Conservation (phyloP, 805 yeast genomes). For the Maudiozyma bulderi region DNA sequence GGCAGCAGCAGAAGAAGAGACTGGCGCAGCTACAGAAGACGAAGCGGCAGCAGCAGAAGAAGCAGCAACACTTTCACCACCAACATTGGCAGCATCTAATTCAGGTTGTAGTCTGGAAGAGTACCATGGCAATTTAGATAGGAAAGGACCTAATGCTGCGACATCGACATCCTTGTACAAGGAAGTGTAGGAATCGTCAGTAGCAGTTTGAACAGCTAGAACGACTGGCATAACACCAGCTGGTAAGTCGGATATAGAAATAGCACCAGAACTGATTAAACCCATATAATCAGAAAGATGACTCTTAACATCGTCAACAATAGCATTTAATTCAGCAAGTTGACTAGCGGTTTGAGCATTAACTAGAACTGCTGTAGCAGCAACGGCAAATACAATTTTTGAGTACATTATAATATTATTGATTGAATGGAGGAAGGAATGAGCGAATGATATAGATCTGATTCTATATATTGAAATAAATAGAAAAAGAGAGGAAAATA, state of each 20-base stretch:
- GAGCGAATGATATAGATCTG: slow-evolving; percentile 1
- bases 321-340: slow-evolving; percentile 15
- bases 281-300: slow-evolving; percentile 12
- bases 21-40: neutral
- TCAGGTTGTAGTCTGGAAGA: slow-evolving; percentile 20
- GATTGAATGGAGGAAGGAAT: slow-evolving; percentile 1
- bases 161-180: slow-evolving; percentile 23
- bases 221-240: slow-evolving; percentile 16
- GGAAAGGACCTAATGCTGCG: slow-evolving; percentile 17
- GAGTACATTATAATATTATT: slow-evolving; percentile 7
- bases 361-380: slow-evolving; percentile 13
- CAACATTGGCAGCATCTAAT: neutral
- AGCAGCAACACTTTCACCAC: slow-evolving; percentile 5
- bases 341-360: slow-evolving; percentile 13
- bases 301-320: slow-evolving; percentile 15
- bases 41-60: slow-evolving; percentile 1
- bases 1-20: neutral
- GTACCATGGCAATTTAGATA: slow-evolving; percentile 30
- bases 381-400: slow-evolving; percentile 12
- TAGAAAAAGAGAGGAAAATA: too few species aligned
- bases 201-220: slow-evolving; percentile 19
- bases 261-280: slow-evolving; percentile 10
- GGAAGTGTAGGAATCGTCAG: slow-evolving; percentile 29
- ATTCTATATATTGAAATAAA: too few species aligned
- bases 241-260: slow-evolving; percentile 12